Conservation (phyloP, 2,329 filamentous ascomycete genomes). For the Aspergillus phoenicis region DNA sequence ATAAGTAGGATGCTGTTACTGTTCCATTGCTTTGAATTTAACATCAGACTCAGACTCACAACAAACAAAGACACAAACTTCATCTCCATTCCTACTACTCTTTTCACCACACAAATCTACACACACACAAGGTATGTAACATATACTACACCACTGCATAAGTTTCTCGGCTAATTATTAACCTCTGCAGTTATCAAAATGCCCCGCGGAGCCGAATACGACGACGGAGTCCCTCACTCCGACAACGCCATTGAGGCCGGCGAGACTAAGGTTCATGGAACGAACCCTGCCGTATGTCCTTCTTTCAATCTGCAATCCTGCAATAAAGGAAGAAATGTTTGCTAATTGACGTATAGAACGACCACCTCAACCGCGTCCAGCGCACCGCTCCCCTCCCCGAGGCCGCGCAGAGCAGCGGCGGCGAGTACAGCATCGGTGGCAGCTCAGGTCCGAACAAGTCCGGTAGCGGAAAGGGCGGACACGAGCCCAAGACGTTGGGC, state of each 20-base stretch:
- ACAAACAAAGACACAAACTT: not conserved
- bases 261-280: slow-evolving; percentile 39
- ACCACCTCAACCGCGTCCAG: slow-evolving; percentile 33
- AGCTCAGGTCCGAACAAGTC: slow-evolving; percentile 25
- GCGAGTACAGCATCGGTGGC: slow-evolving; percentile 29
- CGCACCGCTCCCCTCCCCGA: slow-evolving; percentile 42
- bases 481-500: slow-evolving; percentile 39
- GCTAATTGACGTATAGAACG: slow-evolving; percentile 26
- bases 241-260: slow-evolving; percentile 44
- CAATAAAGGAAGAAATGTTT: not conserved
- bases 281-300: slow-evolving; percentile 32
- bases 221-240: slow-evolving; percentile 40
- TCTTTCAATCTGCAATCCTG: not conserved
- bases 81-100: not conserved
- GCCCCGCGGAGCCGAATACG: slow-evolving; percentile 46
- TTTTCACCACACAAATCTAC: no score
- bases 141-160: not conserved
- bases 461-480: slow-evolving; percentile 43
- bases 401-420: slow-evolving; percentile 31
- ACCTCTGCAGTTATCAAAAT: slow-evolving; percentile 28
- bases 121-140: not conserved
- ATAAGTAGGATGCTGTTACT: not conserved
- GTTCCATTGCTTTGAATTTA: no score
- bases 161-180: not conserved
- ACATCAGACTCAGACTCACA: no score